phyloP scores from a whole-genome alignment of 768 basidiomycete genomes.

The Lactarius akahatsu region DNA sequence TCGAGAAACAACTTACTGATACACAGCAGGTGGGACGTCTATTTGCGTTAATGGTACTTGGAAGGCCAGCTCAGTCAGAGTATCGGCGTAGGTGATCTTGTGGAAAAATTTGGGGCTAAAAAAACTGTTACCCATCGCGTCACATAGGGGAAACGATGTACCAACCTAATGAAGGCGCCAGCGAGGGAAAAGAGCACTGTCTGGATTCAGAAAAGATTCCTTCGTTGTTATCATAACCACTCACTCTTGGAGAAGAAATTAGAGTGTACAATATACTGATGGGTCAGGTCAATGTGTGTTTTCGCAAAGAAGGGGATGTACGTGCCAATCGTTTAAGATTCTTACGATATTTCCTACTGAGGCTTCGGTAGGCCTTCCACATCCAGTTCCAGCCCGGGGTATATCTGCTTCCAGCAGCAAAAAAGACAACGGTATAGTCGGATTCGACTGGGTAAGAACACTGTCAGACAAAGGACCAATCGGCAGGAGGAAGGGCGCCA shows the following conservation, averaged over 20 bases:
- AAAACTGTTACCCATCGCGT: background rate
- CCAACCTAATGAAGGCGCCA: slow-evolving; percentile 82
- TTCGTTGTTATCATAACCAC: slow-evolving; percentile 38
- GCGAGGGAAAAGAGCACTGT: slow-evolving; percentile 87
- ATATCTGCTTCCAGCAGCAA: slow-evolving; percentile 74
- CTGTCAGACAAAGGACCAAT: background rate
- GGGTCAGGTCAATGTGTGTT: slow-evolving; percentile 19
- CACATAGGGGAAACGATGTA: background rate
- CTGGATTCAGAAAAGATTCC: slow-evolving; percentile 20
- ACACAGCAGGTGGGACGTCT: slow-evolving; percentile 78
- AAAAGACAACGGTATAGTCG: slow-evolving; percentile 86
- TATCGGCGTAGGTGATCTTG: slow-evolving; percentile 74
- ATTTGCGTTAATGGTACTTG: slow-evolving; percentile 85
- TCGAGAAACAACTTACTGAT: slow-evolving; percentile 54
- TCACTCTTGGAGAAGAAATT: slow-evolving; percentile 79
- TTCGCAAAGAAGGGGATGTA: slow-evolving; percentile 8
- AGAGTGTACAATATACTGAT: slow-evolving; percentile 81
- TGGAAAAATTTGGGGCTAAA: slow-evolving; percentile 84
- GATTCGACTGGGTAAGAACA: slow-evolving; percentile 64
- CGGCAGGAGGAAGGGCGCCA: slow-evolving; percentile 34
- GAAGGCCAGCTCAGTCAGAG: slow-evolving; percentile 73
- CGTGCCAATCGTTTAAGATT: slow-evolving; percentile 80
- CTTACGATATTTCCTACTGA: slow-evolving; percentile 83
- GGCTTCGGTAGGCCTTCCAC: slow-evolving; percentile 84
- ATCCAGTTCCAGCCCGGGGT: slow-evolving; percentile 87